These are phyloP conservation scores for Gynandropsis gynandra DNA, from an alignment of 345 rosid species.

Conservation along the genomic window DNA sequence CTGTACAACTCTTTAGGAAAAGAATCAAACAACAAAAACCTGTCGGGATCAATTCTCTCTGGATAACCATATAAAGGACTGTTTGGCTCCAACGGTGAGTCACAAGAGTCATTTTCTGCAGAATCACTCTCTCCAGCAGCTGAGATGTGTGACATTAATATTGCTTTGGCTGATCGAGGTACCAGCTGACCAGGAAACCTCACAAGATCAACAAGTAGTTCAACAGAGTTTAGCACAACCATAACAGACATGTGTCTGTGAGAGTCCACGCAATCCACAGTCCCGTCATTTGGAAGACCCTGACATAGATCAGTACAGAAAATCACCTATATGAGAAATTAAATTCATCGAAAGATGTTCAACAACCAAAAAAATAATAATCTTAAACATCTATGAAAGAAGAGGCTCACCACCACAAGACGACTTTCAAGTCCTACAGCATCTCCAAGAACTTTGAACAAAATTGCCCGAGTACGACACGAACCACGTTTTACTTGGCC, in stretches of 20 bases:
- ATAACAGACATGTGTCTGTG: slow-evolving; percentile 90
- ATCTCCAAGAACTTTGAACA: slow-evolving; percentile 93
- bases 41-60: slow-evolving; percentile 69
- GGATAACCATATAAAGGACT: slow-evolving; percentile 81
- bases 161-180: slow-evolving; percentile 76
- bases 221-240: slow-evolving; percentile 75
- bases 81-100: slow-evolving; percentile 96
- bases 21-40: slow-evolving; percentile 33
- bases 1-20: slow-evolving; percentile 14
- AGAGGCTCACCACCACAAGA: slow-evolving; percentile 80
- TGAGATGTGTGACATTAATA: slow-evolving; percentile 79
- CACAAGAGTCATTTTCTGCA: slow-evolving; percentile 98
- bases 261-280: slow-evolving; percentile 64
- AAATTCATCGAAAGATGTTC: background rate
- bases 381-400: slow-evolving; percentile 6
- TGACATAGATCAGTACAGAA: too few species aligned
- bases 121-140: slow-evolving; percentile 97
- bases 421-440: slow-evolving; percentile 89
- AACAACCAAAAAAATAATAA: background rate
- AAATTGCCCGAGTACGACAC: slow-evolving; percentile 84
- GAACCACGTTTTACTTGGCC: slow-evolving; percentile 94
- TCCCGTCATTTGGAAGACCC: slow-evolving; percentile 96
- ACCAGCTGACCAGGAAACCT: slow-evolving; percentile 92
- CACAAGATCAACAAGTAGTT: slow-evolving; percentile 85
- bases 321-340: background rate